Evolutionary conservation across 208 protist genomes (phyloP).

Genomic region (Trypanosoma theileri): DNA sequence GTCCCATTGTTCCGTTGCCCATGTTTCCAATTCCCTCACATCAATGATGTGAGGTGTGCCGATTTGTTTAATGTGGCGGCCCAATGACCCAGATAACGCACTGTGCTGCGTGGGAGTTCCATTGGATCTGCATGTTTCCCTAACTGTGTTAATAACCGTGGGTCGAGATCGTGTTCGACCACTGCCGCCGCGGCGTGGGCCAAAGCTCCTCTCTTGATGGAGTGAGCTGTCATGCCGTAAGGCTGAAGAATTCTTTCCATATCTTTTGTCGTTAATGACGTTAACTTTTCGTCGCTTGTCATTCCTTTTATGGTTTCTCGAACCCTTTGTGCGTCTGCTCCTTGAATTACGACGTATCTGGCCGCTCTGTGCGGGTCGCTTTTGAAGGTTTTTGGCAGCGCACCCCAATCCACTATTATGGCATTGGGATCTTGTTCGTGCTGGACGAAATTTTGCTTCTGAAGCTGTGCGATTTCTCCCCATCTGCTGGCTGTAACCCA

Average conservation of each 20-base stretch:
- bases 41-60: no score
- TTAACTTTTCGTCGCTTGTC: not conserved
- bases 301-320: not conserved
- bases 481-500: not conserved
- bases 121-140: conserved; percentile 4
- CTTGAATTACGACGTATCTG: not conserved
- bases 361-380: conserved; percentile 10
- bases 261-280: not conserved
- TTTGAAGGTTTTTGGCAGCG: conserved; percentile 8
- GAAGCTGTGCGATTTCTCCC: conserved; percentile 3
- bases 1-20: no score
- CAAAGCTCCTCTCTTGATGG: conserved; percentile 14
- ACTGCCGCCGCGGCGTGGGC: conserved; percentile 5
- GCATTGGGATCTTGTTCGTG: not conserved
- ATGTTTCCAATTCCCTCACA: no score
- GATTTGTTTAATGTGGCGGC: no score
- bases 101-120: not conserved
- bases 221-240: conserved; percentile 14
- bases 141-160: not conserved
- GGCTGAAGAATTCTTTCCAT: conserved; percentile 10
- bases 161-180: conserved; percentile 13
- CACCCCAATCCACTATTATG: conserved; percentile 2
- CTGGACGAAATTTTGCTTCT: conserved; percentile 11
- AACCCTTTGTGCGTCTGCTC: not conserved
- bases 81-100: not conserved